Evolutionary conservation across 352 stramenopile genomes (phyloP), one percentile per base, ranked within the genome.

Genomic region (Pythium aquatile): DNA sequence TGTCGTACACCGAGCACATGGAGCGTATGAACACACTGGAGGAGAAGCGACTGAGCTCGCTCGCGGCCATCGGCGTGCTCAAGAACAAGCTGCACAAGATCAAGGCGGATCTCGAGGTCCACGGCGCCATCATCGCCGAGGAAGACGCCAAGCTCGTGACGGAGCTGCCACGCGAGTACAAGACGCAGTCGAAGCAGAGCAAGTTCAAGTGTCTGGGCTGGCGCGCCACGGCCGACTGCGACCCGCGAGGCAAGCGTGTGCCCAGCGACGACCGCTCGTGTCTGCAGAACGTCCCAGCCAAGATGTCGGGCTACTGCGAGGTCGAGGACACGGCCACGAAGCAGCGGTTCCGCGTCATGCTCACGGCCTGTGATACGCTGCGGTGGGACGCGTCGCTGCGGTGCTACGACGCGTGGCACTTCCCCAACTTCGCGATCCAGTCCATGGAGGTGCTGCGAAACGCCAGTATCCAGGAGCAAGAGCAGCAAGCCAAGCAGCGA

Each of bases 311-410:
- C 24, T 91, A 88, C 65, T 93, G 85, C 33, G 79, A 91, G 55
- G 46, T 93, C 44, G 14, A 78, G 24, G 83, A 93, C 46, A 46
- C 64, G 11, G 66, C 73, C 30, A 91, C 79, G 9, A 72, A 75
- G 44, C 75, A 89, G 61, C 69, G 76, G 39, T 89, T 91, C 46
- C 81, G 83, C 42, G 79, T 86, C 33, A 91, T 91, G 85, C 73
- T 88, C 47, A 77, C 85, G 14, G 79, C 81, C 33, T 93, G 83
- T 40, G 76, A 74, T 11, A 85, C 78, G 32, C 61, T 89, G 55
- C 72, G 74, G 10, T 39, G 75, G 17, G 70, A 88, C 65, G 74
- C 86, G 16, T 63, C 68, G 1, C 81, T 90, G 61, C 79, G 69
- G 26, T 93, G 84, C 55, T 67, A 74, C 13, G 71, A 83, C 35